Conservation (phyloP, 2,329 filamentous ascomycete species). For the Pyrenophora graminea region DNA sequence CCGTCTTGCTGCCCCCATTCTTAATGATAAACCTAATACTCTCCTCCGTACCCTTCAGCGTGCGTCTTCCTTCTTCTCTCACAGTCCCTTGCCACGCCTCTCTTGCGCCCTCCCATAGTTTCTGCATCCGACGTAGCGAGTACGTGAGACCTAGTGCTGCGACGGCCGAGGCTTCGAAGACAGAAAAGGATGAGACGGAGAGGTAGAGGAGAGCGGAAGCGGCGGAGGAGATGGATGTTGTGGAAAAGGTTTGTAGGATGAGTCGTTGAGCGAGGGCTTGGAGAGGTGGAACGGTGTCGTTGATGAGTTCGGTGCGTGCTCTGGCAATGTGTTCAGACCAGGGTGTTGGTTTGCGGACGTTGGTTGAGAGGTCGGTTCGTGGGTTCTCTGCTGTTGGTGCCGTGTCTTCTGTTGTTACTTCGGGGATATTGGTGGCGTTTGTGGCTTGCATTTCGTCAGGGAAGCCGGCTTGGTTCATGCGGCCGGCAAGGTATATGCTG, state of each 20-base stretch:
- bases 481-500: slow-evolving; percentile 80
- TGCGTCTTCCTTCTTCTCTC: slow-evolving; percentile 61
- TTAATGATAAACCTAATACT: slow-evolving; percentile 53
- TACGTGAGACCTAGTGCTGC: slow-evolving; percentile 63
- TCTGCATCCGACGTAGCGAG: slow-evolving; percentile 62
- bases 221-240: slow-evolving; percentile 62
- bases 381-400: slow-evolving; percentile 24
- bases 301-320: slow-evolving; percentile 60
- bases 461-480: slow-evolving; percentile 68
- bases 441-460: slow-evolving; percentile 28
- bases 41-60: slow-evolving; percentile 59
- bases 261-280: slow-evolving; percentile 52
- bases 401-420: slow-evolving; percentile 22
- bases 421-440: slow-evolving; percentile 10
- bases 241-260: slow-evolving; percentile 74
- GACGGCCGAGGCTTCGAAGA: slow-evolving; percentile 63
- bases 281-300: slow-evolving; percentile 49
- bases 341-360: slow-evolving; percentile 45
- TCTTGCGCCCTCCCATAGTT: slow-evolving; percentile 60
- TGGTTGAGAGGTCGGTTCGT: slow-evolving; percentile 29
- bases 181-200: slow-evolving; percentile 55
- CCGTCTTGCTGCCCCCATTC: slow-evolving; percentile 44
- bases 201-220: slow-evolving; percentile 61
- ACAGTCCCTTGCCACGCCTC: slow-evolving; percentile 57
- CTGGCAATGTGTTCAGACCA: slow-evolving; percentile 78